Evolutionary conservation across 805 yeast species (phyloP), one percentile per base, ranked within the genome.

Genomic region (Starmerella floricola): DNA sequence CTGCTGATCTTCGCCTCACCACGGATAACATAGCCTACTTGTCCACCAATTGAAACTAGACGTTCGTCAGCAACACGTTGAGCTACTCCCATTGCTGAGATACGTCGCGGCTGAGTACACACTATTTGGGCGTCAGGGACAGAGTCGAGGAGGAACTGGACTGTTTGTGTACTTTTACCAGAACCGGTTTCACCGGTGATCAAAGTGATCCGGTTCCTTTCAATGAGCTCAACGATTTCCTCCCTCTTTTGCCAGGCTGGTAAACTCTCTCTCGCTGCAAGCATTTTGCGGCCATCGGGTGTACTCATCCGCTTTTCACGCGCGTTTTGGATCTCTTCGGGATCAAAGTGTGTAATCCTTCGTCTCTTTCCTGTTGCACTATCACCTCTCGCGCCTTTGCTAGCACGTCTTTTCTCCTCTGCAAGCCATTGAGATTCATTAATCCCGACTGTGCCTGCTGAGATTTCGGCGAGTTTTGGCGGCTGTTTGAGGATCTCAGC

Each of bases 101-200:
- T 87, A 68, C 97, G 78, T 61, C 98, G 72, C 2, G 98, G 98
- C 60, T 88, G 97, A 0, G 96, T 86, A 61, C 95, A 86, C 1
- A 88, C 64, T 4, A 88, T 80, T 19, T 62, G 35, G 37, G 72
- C 67, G 15, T 38, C 43, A 0, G 61, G 55, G 45, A 83, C 54
- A 31, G 76, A 67, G 57, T 88, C 97, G 15, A 88, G 62, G 17
- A 88, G 65, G 51, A 86, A 88, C 58, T 88, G 98, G 5, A 85
- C 95, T 4, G 84, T 75, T 58, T 88, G 98, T 0, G 98, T 88
- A 1, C 95, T 84, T 56, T 88, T 88, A 52, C 97, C 97, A 1
- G 96, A 87, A 53, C 97, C 97, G 0, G 97, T 88, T 59, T 91
- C 98, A 58, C 97, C 98, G 2, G 97, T 88, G 29, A 88, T 72